Conservation (phyloP, 2,329 filamentous ascomycete genomes). For the Xylariaceae sp. region DNA sequence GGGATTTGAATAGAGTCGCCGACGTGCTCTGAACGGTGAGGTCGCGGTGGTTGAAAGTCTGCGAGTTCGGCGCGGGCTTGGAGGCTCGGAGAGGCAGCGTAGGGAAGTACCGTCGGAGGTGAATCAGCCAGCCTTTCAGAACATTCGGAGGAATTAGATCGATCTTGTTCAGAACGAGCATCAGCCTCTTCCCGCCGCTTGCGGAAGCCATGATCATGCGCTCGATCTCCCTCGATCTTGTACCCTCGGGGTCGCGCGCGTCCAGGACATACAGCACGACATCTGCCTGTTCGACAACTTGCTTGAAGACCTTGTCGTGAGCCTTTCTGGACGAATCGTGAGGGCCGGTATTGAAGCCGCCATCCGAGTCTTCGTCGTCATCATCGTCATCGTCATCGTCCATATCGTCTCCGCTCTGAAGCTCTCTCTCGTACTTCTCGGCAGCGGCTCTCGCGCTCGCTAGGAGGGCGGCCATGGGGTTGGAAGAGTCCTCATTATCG, state of each 20-base stretch:
- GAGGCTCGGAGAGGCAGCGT: slow-evolving; percentile 85
- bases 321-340: slow-evolving; percentile 70
- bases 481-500: slow-evolving; percentile 63
- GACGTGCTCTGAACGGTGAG: slow-evolving; percentile 84
- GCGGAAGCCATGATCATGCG: slow-evolving; percentile 87
- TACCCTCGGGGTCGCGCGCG: slow-evolving; percentile 85
- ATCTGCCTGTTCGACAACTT: slow-evolving; percentile 82
- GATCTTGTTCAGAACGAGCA: slow-evolving; percentile 93
- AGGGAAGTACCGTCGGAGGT: slow-evolving; percentile 85
- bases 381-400: slow-evolving; percentile 54
- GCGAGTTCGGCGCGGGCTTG: slow-evolving; percentile 75
- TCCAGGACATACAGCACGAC: slow-evolving; percentile 92
- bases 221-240: slow-evolving; percentile 85
- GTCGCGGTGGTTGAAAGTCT: slow-evolving; percentile 88
- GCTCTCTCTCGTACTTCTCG: slow-evolving; percentile 65
- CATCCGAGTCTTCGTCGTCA: slow-evolving; percentile 41
- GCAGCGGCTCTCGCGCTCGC: slow-evolving; percentile 79
- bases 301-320: slow-evolving; percentile 95
- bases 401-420: slow-evolving; percentile 57
- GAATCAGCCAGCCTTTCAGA: slow-evolving; percentile 76
- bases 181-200: slow-evolving; percentile 76
- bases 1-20: slow-evolving; percentile 76
- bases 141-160: slow-evolving; percentile 80
- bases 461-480: slow-evolving; percentile 88
- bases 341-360: slow-evolving; percentile 48